Base-by-base conservation (phyloP, 2,329 filamentous ascomycete genomes). In the Beauveria sp. region DNA sequence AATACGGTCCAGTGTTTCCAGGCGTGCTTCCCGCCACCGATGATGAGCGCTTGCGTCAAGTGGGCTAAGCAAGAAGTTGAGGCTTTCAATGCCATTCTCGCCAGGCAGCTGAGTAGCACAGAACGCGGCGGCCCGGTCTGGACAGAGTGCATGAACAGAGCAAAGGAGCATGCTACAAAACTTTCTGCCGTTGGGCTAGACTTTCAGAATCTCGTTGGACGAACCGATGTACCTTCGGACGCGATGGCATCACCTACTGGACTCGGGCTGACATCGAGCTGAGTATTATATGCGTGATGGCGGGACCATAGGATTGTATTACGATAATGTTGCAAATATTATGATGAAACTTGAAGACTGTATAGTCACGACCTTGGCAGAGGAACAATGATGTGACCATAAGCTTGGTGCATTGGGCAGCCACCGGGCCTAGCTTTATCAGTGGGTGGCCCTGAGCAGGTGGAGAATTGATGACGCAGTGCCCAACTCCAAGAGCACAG, bases 41-140 rank as follows among this genome's bases (percentile, higher is more conserved):
- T 94, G 79, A 96, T 94, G 83, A 96, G 91, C 69, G 92, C 92
- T 0, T 96, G 92, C 68, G 93, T 99, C 68, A 96, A 93, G 71
- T 99, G 94, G 94, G 92, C 92, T n/a, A 97, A 97, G 74, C 89
- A 94, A 67, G 87, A 96, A 71, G 86, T 97, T 1, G 92, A 97
- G 67, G 86, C 86, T 2, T 97, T 97, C 79, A 97, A 97, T 69
- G 81, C 81, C 51, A 86, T 94, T 55, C 79, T 99, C 43, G 85
- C 83, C 41, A 81, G 93, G 62, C 94, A 97, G 75, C 78, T 99
- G 63, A 96, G 91, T 75, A 92, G 90, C 70, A 89, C 94, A 2
- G 88, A 96, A 63, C 82, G 80, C 55, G 86, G 83, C n/a, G 88
- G 88, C 16, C 81, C 85, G 50, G 82, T 90, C 1, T 97, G 91